Conservation (phyloP, 129 eudicot species). For the Logfia minima region DNA sequence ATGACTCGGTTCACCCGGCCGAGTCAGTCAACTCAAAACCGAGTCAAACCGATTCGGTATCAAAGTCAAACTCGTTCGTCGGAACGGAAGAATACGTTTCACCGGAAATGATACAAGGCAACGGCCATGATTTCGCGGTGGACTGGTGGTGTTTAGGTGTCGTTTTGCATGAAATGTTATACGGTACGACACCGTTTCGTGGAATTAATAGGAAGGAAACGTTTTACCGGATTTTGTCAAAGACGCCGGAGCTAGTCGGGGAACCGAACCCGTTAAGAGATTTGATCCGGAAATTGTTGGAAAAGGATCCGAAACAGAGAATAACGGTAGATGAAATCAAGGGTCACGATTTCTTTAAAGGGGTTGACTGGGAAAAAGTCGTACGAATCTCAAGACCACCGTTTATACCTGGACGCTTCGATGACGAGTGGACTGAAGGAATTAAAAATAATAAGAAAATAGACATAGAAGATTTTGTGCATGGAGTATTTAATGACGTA, state of each 20-base stretch:
- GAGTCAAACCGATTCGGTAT: slow-evolving; percentile 30
- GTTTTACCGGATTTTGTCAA: slow-evolving; percentile 60
- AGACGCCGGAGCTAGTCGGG: slow-evolving; percentile 63
- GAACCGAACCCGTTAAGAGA: slow-evolving; percentile 80
- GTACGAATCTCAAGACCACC: slow-evolving; percentile 72
- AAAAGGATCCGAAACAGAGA: slow-evolving; percentile 75
- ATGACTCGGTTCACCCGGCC: slow-evolving; percentile 45
- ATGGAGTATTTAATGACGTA: slow-evolving; percentile 51
- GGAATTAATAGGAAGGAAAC: slow-evolving; percentile 81
- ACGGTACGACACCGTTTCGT: slow-evolving; percentile 82
- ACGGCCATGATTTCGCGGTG: slow-evolving; percentile 81
- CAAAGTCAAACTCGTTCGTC: slow-evolving; percentile 86
- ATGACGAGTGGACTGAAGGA: slow-evolving; percentile 36
- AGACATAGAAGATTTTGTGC: slow-evolving; percentile 69
- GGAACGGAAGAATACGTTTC: slow-evolving; percentile 97
- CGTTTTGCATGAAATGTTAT: slow-evolving; percentile 74
- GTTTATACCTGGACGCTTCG: slow-evolving; percentile 60
- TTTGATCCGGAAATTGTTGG: slow-evolving; percentile 66
- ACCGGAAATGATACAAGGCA: slow-evolving; percentile 80
- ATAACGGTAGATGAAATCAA: slow-evolving; percentile 62
- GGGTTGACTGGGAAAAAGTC: slow-evolving; percentile 68
- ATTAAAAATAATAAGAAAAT: slow-evolving; percentile 50
- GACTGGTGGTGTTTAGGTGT: slow-evolving; percentile 94
- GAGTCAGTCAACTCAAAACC: slow-evolving; percentile 26
- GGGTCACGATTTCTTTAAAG: slow-evolving; percentile 72